Evolutionary conservation across 202 grass and related monocot species (phyloP).

Genomic region (Sporobolus alterniflorus): DNA sequence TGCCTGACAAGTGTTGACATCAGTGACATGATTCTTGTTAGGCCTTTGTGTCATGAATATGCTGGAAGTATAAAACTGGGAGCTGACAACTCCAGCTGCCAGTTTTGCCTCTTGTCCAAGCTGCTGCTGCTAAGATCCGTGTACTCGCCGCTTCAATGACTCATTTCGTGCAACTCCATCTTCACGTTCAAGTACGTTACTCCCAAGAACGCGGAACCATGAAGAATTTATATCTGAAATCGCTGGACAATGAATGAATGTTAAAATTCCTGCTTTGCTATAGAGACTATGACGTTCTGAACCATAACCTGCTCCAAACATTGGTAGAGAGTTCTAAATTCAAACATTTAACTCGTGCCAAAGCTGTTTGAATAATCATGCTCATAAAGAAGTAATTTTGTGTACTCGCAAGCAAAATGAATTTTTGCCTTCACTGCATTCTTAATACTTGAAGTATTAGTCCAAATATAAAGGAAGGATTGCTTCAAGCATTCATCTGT

Average conservation of each 20-base stretch:
- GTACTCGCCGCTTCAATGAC: no score
- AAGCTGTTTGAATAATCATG: slow-evolving; percentile 66
- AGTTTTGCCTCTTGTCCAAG: slow-evolving; percentile 54
- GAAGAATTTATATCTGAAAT: no score
- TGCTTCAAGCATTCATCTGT: no score
- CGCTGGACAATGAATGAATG: not conserved
- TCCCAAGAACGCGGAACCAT: no score
- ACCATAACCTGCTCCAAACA: slow-evolving; percentile 67
- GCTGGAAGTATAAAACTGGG: slow-evolving; percentile 47
- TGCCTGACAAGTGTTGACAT: not conserved
- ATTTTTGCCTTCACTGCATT: no score
- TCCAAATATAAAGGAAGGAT: slow-evolving; percentile 74
- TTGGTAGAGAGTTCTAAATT: slow-evolving; percentile 59
- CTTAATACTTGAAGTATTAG: slow-evolving; percentile 79
- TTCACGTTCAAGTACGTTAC: no score
- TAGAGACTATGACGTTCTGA: slow-evolving; percentile 61
- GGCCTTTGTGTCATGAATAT: slow-evolving; percentile 1
- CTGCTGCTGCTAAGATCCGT: not conserved
- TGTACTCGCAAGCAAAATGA: slow-evolving; percentile 67
- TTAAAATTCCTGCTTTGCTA: not conserved
- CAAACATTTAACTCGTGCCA: slow-evolving; percentile 73
- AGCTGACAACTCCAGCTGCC: slow-evolving; percentile 36
- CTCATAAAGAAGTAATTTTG: slow-evolving; percentile 60
- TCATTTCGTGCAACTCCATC: no score
- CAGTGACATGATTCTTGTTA: not conserved